Evolutionary conservation across 2,329 filamentous ascomycete genomes (phyloP).

Genomic region (Xylaria sp.): DNA sequence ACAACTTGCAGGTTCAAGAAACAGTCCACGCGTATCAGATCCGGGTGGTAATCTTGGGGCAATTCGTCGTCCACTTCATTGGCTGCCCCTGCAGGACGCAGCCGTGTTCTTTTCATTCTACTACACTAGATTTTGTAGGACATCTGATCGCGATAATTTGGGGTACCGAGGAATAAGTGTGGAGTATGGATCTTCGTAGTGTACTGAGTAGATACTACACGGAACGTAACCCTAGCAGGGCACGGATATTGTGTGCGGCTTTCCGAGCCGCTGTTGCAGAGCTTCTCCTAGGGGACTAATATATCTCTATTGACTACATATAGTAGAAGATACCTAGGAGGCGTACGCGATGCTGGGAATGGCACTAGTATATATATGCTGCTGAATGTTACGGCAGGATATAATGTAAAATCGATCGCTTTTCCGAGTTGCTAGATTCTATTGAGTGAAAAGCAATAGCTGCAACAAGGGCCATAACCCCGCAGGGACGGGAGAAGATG

Average conservation of each 20-base stretch:
- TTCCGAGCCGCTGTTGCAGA: conserved; percentile 5
- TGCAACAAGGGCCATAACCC: background rate
- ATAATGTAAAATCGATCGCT: background rate
- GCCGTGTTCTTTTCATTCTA: background rate
- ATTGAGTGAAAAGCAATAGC: background rate
- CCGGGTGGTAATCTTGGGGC: no score
- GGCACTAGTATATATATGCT: background rate
- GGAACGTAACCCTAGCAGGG: conserved; percentile 6
- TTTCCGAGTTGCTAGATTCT: background rate
- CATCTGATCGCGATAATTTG: conserved; percentile 9
- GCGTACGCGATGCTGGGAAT: background rate
- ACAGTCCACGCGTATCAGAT: background rate
- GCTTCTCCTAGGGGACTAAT: no score
- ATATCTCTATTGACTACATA: no score
- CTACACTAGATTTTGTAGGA: background rate
- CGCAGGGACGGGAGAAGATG: conserved; percentile 8
- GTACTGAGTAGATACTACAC: background rate
- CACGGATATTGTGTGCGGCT: conserved; percentile 2
- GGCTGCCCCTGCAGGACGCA: background rate
- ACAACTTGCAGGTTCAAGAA: background rate
- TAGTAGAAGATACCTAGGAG: background rate
- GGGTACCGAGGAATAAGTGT: conserved; percentile 10
- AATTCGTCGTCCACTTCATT: background rate
- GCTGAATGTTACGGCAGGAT: background rate
- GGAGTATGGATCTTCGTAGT: conserved; percentile 15